These are phyloP conservation scores for Epichloe sp. DNA, from an alignment of 2,329 filamentous ascomycete genomes.

Conservation along the genomic window DNA sequence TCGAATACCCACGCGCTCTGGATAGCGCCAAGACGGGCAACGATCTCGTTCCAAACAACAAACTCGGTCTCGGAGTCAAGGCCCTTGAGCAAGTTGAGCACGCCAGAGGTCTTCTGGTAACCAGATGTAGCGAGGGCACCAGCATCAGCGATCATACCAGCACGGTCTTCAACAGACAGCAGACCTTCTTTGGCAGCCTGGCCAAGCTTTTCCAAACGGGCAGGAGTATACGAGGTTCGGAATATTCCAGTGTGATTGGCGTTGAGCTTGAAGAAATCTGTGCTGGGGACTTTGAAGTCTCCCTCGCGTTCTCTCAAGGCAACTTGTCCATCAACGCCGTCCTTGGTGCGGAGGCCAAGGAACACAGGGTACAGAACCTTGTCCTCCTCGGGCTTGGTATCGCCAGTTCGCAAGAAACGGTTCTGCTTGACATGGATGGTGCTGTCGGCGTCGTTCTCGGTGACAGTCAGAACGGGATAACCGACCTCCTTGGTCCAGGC, in stretches of 20 bases:
- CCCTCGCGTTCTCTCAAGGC: conserved; percentile 44
- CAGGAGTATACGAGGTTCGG: conserved; percentile 74
- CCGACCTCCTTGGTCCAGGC: conserved; percentile 97
- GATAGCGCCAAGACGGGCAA: conserved; percentile 63
- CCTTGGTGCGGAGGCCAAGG: conserved; percentile 69
- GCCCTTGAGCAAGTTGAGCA: conserved; percentile 72
- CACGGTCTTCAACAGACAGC: conserved; percentile 77
- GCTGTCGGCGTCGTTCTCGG: conserved; percentile 47
- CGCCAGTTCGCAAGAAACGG: conserved; percentile 81
- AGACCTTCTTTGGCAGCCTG: conserved; percentile 60
- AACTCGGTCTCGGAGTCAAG: conserved; percentile 77
- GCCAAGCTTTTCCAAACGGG: conserved; percentile 76
- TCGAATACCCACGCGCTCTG: conserved; percentile 74
- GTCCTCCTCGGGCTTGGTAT: conserved; percentile 89
- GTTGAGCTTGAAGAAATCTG: conserved; percentile 94
- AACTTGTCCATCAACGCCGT: conserved; percentile 57
- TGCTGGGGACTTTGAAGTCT: conserved; percentile 61
- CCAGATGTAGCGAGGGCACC: conserved; percentile 80
- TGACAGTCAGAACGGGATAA: conserved; percentile 80
- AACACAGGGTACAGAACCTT: conserved; percentile 80
- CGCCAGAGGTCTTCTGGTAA: conserved; percentile 84
- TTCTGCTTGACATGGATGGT: conserved; percentile 87
- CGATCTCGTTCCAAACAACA: conserved; percentile 90
- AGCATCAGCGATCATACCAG: conserved; percentile 89
- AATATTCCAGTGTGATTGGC: conserved; percentile 90